Percentiles rank a stretch among this genome's conserved stretches.
phyloP scores from a whole-genome alignment of 352 stramenopile species.

The Lagenidium sp. region DNA sequence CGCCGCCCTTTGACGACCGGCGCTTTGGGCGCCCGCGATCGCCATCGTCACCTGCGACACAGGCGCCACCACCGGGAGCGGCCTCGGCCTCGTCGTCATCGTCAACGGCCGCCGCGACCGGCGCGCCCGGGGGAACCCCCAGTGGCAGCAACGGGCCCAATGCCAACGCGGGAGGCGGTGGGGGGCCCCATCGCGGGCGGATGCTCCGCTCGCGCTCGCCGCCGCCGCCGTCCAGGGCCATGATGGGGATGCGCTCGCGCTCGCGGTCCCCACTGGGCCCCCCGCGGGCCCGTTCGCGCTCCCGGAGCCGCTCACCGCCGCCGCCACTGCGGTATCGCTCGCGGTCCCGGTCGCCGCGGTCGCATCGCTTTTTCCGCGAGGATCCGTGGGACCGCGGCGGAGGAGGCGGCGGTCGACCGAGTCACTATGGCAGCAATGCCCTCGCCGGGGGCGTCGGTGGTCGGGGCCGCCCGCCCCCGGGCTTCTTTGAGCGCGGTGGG shows the following conservation, averaged over 20 bases:
- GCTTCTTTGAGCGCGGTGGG: slow-evolving; percentile 7
- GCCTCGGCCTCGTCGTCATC: background rate
- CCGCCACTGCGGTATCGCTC: slow-evolving; percentile 32
- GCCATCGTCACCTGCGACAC: background rate
- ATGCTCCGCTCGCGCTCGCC: slow-evolving; percentile 18
- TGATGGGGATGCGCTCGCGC: slow-evolving; percentile 14
- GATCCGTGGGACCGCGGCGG: background rate
- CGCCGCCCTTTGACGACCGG: too few relatives aligned
- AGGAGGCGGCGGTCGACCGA: slow-evolving; percentile 8
- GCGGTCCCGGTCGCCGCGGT: slow-evolving; percentile 17
- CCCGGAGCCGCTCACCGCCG: slow-evolving; percentile 32
- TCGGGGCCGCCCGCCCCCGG: slow-evolving; percentile 21
- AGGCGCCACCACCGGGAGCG: background rate
- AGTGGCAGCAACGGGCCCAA: too few relatives aligned
- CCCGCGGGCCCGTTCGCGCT: slow-evolving; percentile 12
- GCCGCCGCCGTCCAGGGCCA: slow-evolving; percentile 5
- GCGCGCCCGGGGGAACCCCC: too few relatives aligned
- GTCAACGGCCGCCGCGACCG: background rate
- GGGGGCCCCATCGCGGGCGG: background rate
- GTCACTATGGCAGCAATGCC: slow-evolving; percentile 1
- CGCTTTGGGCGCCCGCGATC: background rate
- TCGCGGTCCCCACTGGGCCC: slow-evolving; percentile 29
- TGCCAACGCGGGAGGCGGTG: slow-evolving; percentile 1
- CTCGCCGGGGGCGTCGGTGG: slow-evolving; percentile 6
- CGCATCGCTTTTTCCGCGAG: background rate